phyloP scores from a whole-genome alignment of 1,139 yeast genomes.

The Scheffersomyces titani region DNA sequence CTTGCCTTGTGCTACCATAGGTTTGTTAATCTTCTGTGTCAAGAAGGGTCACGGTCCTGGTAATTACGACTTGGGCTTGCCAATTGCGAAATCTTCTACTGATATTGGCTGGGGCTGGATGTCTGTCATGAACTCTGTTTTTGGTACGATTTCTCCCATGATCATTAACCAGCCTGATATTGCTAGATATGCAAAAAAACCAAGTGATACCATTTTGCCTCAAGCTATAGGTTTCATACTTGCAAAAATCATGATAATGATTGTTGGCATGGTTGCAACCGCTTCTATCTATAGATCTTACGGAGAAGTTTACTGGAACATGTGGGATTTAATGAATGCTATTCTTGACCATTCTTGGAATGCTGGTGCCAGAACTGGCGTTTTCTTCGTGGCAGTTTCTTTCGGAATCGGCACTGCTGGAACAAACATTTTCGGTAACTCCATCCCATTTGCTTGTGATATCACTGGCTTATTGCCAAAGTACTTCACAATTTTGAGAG shows the following conservation, averaged over 20 bases:
- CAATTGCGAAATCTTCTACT: background rate
- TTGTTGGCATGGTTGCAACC: background rate
- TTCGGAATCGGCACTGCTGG: constrained; percentile 24
- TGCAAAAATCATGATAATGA: background rate
- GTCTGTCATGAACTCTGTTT: constrained; percentile 4
- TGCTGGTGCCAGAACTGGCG: constrained; percentile 7
- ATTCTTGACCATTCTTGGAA: background rate
- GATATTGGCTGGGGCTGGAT: constrained; percentile 7
- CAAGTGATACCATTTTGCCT: background rate
- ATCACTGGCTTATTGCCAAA: background rate
- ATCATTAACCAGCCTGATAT: constrained; percentile 5
- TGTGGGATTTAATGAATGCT: constrained; percentile 1
- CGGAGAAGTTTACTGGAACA: background rate
- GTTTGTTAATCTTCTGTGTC: constrained; percentile 2
- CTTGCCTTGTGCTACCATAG: constrained; percentile 1
- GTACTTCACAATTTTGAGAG: background rate
- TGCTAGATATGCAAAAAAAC: constrained; percentile 3
- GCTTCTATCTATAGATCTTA: background rate
- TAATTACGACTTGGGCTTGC: background rate
- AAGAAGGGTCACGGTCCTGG: constrained; percentile 3
- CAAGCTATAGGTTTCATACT: background rate
- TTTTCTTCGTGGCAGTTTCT: constrained; percentile 16
- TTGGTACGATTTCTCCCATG: constrained; percentile 6
- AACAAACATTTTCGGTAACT: constrained; percentile 26
- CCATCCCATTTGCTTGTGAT: background rate